Evolutionary conservation across 805 yeast species (phyloP), one percentile per base, ranked within the genome.

Genomic region (Scheffersomyces spartinae): DNA sequence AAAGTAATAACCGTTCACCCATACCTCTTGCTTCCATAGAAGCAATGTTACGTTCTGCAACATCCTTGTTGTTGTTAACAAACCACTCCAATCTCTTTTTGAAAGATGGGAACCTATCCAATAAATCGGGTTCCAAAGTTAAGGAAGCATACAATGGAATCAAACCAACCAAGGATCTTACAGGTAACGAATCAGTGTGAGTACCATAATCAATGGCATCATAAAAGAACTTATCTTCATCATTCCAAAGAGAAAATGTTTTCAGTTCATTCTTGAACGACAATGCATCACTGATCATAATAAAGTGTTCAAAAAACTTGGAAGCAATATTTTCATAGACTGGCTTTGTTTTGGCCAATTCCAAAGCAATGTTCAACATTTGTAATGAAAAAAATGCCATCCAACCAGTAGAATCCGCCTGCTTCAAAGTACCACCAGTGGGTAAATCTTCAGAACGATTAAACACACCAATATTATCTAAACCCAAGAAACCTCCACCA

Each of bases 371-470:
- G 50, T 83, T 85, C 52, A 86, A 68, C 95, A 85, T 84, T 46
- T 80, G 86, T 42, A 86, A 62, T 16, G 80, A 71, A 56, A 78
- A 85, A 58, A 88, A 85, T 0, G 94, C 95, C 91, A 85, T 82
- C 96, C 96, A 85, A 15, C 95, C 95, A 7, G 96, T 86, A 9
- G 94, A 80, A 53, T 85, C 96, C 0, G 95, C 94, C 52, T 85
- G 96, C 46, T 83, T 93, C 35, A 85, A 64, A 18, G 66, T 70
- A 25, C 95, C 95, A 20, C 95, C 95, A 2, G 93, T 82, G 20
- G 96, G 96, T 40, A 82, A 61, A 1, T 93, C 91, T 57, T 85
- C 96, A 5, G 94, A 80, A 48, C 96, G 68, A 52, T 85, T 85
- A 59, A 85, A 85, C 33, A 85, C 66, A 38, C 95, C 95, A 52